phyloP scores from a whole-genome alignment of 1,284 basidiomycete genomes.

The Stygiomarasmius scandens region DNA sequence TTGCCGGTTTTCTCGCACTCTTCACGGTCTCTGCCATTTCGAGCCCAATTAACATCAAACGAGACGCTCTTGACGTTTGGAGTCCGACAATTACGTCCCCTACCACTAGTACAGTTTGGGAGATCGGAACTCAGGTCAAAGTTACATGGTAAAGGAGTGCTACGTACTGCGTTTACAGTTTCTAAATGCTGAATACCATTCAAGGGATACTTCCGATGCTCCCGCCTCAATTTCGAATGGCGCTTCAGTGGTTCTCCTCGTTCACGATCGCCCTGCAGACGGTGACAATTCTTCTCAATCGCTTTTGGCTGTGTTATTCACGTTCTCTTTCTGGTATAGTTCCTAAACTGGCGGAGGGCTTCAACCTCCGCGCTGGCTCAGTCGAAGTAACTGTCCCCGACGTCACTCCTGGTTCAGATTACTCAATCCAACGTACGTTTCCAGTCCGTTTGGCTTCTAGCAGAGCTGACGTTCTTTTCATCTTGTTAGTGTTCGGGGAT shows the following conservation, averaged over 20 bases:
- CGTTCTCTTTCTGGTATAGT: background rate
- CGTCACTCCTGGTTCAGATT: slow-evolving; percentile 4
- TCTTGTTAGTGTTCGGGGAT: slow-evolving; percentile 19
- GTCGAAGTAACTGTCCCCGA: slow-evolving; percentile 15
- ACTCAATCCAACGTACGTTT: slow-evolving; percentile 12
- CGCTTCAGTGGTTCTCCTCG: slow-evolving; percentile 1
- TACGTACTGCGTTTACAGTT: no score
- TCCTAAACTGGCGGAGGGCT: slow-evolving; percentile 1
- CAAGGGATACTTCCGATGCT: slow-evolving; percentile 11
- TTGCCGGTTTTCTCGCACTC: background rate
- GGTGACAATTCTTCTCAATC: background rate
- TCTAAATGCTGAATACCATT: no score
- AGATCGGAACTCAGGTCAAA: slow-evolving; percentile 7
- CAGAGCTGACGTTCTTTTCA: background rate
- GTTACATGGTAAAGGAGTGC: slow-evolving; percentile 16
- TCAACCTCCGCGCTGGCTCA: slow-evolving; percentile 8
- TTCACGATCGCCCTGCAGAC: background rate
- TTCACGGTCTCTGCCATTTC: slow-evolving; percentile 5
- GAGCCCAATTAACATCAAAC: background rate
- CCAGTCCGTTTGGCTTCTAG: background rate
- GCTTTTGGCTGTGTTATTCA: background rate
- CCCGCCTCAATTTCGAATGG: slow-evolving; percentile 7
- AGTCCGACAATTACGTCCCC: slow-evolving; percentile 13
- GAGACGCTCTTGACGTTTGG: slow-evolving; percentile 9
- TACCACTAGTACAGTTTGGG: slow-evolving; percentile 9